Base-by-base conservation (phyloP, 176 grass and related monocot genomes). In the sorghum (Sorghum bicolor) region DNA sequence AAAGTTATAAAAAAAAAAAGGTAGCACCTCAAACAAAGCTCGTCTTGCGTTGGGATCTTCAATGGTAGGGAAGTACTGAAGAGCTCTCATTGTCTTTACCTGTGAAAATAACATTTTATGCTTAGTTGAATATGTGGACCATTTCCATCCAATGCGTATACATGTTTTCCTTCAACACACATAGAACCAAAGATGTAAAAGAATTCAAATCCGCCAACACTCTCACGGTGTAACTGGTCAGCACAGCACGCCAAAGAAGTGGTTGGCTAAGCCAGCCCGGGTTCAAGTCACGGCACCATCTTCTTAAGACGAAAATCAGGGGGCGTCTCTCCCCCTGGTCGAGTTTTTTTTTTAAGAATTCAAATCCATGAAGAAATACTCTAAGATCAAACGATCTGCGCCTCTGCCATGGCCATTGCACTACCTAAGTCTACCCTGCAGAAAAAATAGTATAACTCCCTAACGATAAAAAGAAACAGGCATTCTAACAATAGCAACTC, bases 71-170 rank as follows among this genome's bases (percentile, higher is more conserved):
- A 92, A 98, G 85, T 98, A 98, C 55, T 98, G 96, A 77, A 98
- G 96, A 85, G 93, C 93, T 87, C 96, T 92, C 96, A 98, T 98
- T 87, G 93, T 93, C 87, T 98, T 98, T 82, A 98, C 96, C 96
- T 98, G 89, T 24, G 86, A 65, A 87, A 58, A 47, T 41, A 47
- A 82, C 75, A 60, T 33, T 32, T 57, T 20, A 72, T 24, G 5
- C 63, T 81, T 32, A 43, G 64, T 63, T 66, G 43, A 20, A 68
- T 3, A 34, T 1, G 0, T 8, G 15, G 9, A 70, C 31, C 55
- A 81, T 65, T 41, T 48, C 10, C 50, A 77, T 69, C 62, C 53
- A 88, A 63, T 62, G 31, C 8, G 39, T 47, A 64, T 47, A 52
- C 3, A 53, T 76, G 61, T 53, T 76, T 76, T 80, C 24, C 84